phyloP scores from a whole-genome alignment of 139 green algal genomes.

The Chlorella vulgaris region DNA sequence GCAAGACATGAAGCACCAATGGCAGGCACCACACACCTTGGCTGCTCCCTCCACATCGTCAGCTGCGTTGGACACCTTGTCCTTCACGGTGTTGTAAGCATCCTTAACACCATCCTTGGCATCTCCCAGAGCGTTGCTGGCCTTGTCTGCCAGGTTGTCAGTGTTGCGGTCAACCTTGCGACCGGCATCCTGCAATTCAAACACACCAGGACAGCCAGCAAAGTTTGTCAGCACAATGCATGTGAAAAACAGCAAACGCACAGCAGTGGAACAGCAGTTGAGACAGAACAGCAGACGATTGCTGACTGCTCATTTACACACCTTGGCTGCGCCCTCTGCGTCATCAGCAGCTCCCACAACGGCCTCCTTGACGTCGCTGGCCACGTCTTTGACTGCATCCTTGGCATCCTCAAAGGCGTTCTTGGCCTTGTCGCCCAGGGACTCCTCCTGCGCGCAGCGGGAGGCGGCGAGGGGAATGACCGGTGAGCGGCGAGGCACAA shows the following conservation, averaged over 20 bases:
- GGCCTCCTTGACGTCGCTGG: conserved; percentile 18
- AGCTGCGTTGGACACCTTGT: not conserved
- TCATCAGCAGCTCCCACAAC: not conserved
- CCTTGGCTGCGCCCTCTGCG: not conserved
- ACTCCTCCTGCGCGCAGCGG: conserved; percentile 34
- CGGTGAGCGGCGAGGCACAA: not conserved
- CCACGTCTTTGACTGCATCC: not conserved
- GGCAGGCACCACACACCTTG: too few relatives aligned
- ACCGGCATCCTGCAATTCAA: not conserved
- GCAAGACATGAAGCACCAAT: too few relatives aligned
- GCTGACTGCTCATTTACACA: too few relatives aligned
- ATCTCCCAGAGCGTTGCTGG: not conserved
- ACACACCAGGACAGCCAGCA: too few relatives aligned
- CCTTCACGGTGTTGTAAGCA: too few relatives aligned
- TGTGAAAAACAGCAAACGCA: not conserved
- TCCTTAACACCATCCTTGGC: not conserved
- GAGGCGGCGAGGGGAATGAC: not conserved
- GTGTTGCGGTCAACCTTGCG: not conserved
- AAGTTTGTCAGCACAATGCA: too few relatives aligned
- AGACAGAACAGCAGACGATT: too few relatives aligned
- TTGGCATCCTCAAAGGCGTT: not conserved
- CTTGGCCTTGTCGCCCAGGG: conserved; percentile 38
- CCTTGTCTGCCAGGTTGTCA: not conserved
- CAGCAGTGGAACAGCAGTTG: too few relatives aligned
- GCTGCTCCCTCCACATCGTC: not conserved